Evolutionary conservation across 2,329 filamentous ascomycete species (phyloP).

Genomic region (Colletotrichum viniferum): DNA sequence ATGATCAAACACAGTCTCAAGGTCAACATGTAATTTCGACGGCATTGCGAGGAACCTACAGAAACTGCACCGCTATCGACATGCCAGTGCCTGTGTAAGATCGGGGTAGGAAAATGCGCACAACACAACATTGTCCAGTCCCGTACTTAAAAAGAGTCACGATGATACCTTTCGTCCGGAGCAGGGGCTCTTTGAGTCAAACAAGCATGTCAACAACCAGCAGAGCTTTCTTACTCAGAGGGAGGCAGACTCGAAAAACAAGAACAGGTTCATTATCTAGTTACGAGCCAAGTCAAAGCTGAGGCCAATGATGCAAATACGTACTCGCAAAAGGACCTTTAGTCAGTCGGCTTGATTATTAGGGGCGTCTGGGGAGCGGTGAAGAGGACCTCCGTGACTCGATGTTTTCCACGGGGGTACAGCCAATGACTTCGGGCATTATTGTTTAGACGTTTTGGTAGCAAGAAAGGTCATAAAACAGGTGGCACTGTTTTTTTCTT

Average conservation of each 20-base stretch:
- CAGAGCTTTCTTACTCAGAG: neutral
- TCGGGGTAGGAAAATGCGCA: neutral
- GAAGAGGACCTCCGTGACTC: too few species aligned
- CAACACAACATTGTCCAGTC: neutral
- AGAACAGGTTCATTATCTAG: neutral
- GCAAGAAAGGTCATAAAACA: neutral
- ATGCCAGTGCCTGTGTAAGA: neutral
- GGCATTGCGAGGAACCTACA: too few species aligned
- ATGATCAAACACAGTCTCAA: too few species aligned
- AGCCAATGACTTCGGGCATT: neutral
- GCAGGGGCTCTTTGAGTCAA: neutral
- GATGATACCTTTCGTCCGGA: accelerated
- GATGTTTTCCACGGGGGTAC: neutral
- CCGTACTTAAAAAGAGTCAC: neutral
- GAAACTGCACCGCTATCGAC: too few species aligned
- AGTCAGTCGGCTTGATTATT: neutral
- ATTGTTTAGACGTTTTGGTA: too few species aligned
- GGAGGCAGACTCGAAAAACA: neutral
- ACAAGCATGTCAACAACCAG: too few species aligned
- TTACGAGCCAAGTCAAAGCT: neutral
- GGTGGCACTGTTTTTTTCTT: neutral
- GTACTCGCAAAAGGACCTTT: neutral
- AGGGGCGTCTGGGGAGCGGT: neutral
- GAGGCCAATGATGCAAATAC: neutral
- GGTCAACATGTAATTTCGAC: too few species aligned